phyloP scores from a whole-genome alignment of 1,139 yeast genomes.

The Yarrowia galli region DNA sequence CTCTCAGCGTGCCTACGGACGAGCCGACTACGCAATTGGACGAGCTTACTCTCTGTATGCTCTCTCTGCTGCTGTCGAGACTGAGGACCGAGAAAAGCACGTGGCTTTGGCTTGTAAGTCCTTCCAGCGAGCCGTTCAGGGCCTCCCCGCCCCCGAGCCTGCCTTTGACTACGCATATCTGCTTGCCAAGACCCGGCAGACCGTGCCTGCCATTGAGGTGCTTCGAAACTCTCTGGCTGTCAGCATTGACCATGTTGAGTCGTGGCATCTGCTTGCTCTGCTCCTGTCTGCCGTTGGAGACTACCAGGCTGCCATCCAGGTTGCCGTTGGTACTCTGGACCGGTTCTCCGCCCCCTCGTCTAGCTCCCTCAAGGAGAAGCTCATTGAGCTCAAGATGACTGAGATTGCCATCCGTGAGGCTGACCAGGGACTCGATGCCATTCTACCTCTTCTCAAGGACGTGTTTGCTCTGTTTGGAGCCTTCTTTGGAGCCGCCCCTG shows the following conservation, averaged over 20 bases:
- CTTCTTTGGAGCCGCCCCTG: slow-evolving; percentile 53
- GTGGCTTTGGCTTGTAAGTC: slow-evolving; percentile 44
- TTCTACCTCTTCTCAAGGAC: slow-evolving; percentile 70
- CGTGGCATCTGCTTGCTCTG: slow-evolving; percentile 62
- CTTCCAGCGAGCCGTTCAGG: slow-evolving; percentile 45
- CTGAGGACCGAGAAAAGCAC: slow-evolving; percentile 42
- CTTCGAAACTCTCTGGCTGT: slow-evolving; percentile 52
- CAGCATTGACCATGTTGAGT: slow-evolving; percentile 55
- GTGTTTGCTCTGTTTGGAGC: slow-evolving; percentile 67
- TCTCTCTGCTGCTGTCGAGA: slow-evolving; percentile 43
- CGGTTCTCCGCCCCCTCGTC: slow-evolving; percentile 39
- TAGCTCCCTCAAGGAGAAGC: slow-evolving; percentile 55
- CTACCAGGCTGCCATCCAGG: slow-evolving; percentile 55
- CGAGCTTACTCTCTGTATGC: slow-evolving; percentile 45
- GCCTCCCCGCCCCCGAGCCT: slow-evolving; percentile 42
- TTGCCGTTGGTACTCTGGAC: slow-evolving; percentile 55
- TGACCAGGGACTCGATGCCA: slow-evolving; percentile 64
- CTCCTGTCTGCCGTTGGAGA: slow-evolving; percentile 62
- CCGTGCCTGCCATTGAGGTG: slow-evolving; percentile 48
- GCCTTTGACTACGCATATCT: slow-evolving; percentile 48
- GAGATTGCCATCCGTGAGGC: slow-evolving; percentile 75
- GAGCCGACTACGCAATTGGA: slow-evolving; percentile 43
- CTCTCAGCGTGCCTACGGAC: slow-evolving; percentile 39
- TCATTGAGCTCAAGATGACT: slow-evolving; percentile 76
- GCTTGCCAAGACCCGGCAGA: slow-evolving; percentile 46